Base-by-base conservation (phyloP, 352 stramenopile species). In the Globisporangium barbulae region DNA sequence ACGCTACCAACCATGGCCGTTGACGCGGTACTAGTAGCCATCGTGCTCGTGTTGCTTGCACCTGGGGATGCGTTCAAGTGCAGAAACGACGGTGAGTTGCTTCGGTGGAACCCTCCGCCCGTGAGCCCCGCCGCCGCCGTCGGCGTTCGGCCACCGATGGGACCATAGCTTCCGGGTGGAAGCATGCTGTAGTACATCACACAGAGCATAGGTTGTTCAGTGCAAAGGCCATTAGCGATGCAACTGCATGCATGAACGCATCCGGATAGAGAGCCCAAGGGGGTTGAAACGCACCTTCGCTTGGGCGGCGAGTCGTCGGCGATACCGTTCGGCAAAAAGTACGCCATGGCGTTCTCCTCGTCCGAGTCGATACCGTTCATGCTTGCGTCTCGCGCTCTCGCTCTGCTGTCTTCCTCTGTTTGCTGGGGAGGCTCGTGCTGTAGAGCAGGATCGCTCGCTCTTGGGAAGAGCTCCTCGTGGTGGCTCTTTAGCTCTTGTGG, bases 251-350 rank as follows among this genome's bases (percentile, higher is more conserved):
- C 9, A 35, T 44, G 28, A 31, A 67, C 6, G 9, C 25, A 60
- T 28, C 0, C 30, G 63, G 21, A 61, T 35, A 31, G 41, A 61
- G 22, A 42, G 35, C 17, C 35, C 15, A 42, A 39, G 37, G 21
- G 41, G 33, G 31, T n/a, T n/a, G 57, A 6, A 44, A 50, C 68
- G 62, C 57, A 91, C 81, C 69, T 89, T 25, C 75, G 72, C 70
- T 88, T 90, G 30, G 81, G 86, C 17, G 83, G 83, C 44, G 83
- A 93, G 68, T 95, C 86, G 53, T 93, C 84, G 12, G 84, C 72
- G 68, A 95, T 95, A 60, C 84, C 86, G 48, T 89, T 81, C n/a
- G 84, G 86, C 44, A 95, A 72, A 67, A 95, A 95, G 62, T 95
- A 95, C 62, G 81, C 61, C 81, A 92, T 83, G 47, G 69, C 69